Evolutionary conservation across 495 filamentous ascomycete species (phyloP).

Genomic region (Aspergillus kassunensis): DNA sequence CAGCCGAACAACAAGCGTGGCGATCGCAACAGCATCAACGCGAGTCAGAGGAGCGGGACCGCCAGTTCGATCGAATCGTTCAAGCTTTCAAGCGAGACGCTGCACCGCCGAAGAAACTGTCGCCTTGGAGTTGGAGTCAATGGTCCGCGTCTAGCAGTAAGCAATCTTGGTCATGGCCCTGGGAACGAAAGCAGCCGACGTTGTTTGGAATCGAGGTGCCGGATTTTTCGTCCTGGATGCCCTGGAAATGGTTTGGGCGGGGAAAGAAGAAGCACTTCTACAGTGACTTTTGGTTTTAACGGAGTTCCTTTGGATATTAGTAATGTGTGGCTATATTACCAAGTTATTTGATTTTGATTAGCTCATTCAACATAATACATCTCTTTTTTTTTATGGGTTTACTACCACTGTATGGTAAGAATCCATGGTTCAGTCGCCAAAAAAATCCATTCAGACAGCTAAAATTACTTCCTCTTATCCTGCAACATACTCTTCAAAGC

Average conservation of each 20-base stretch:
- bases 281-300: slow-evolving; percentile 27
- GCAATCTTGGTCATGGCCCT: slow-evolving; percentile 22
- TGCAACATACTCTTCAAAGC: slow-evolving; percentile 30
- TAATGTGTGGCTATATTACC: not conserved
- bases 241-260: slow-evolving; percentile 14
- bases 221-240: slow-evolving; percentile 11
- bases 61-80: slow-evolving; percentile 36
- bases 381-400: too few species aligned
- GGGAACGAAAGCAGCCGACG: slow-evolving; percentile 16
- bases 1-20: slow-evolving; percentile 35
- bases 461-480: slow-evolving; percentile 1
- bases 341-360: not conserved
- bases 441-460: not conserved
- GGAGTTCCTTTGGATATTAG: not conserved
- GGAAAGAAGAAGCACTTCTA: slow-evolving; percentile 14
- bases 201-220: slow-evolving; percentile 16
- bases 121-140: slow-evolving; percentile 8
- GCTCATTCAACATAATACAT: too few species aligned
- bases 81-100: slow-evolving; percentile 26
- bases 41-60: slow-evolving; percentile 26
- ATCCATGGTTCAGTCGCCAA: too few species aligned
- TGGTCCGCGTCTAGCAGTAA: slow-evolving; percentile 19
- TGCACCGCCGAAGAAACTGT: slow-evolving; percentile 4
- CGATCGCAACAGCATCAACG: slow-evolving; percentile 21
- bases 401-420: too few species aligned